A percentile compares a stretch with the other conserved stretches of the same genome.
Evolutionary conservation across 352 stramenopile species (phyloP).

Genomic region (Globisporangium cystogenes): DNA sequence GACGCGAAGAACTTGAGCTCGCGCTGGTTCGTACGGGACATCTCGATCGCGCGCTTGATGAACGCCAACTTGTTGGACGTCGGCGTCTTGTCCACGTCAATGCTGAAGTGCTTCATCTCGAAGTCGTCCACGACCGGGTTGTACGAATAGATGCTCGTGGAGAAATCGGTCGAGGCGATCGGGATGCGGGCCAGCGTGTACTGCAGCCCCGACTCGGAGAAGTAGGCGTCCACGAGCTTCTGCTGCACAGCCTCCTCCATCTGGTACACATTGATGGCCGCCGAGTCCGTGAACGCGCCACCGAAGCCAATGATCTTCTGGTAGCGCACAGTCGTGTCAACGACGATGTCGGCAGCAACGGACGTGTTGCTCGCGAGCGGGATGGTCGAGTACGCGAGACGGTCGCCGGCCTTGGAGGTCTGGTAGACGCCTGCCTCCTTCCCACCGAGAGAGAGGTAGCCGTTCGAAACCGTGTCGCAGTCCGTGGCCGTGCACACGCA

Average conservation of each 20-base stretch:
- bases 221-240: slow-evolving; percentile 77
- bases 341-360: slow-evolving; percentile 27
- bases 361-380: slow-evolving; percentile 12
- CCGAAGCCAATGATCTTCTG: slow-evolving; percentile 88
- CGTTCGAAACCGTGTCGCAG: slow-evolving; percentile 52
- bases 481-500: slow-evolving; percentile 42
- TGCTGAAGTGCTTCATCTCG: slow-evolving; percentile 76
- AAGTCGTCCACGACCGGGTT: slow-evolving; percentile 77
- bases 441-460: slow-evolving; percentile 27
- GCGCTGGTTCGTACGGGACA: slow-evolving; percentile 24
- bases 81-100: slow-evolving; percentile 68
- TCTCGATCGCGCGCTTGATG: slow-evolving; percentile 49
- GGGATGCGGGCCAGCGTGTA: slow-evolving; percentile 83
- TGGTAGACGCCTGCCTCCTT: slow-evolving; percentile 42
- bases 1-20: slow-evolving; percentile 71
- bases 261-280: slow-evolving; percentile 74
- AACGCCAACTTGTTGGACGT: slow-evolving; percentile 62
- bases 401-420: slow-evolving; percentile 43
- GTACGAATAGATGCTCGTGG: slow-evolving; percentile 82
- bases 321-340: slow-evolving; percentile 48
- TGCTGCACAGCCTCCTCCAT: slow-evolving; percentile 53
- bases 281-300: slow-evolving; percentile 85
- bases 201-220: slow-evolving; percentile 62
- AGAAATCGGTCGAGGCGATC: slow-evolving; percentile 87
- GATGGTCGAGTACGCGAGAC: slow-evolving; percentile 35